Evolutionary conservation across 306 rosid genomes (phyloP), one percentile per base, ranked within the genome.

Genomic region (Ammopiptanthus mongolicus): DNA sequence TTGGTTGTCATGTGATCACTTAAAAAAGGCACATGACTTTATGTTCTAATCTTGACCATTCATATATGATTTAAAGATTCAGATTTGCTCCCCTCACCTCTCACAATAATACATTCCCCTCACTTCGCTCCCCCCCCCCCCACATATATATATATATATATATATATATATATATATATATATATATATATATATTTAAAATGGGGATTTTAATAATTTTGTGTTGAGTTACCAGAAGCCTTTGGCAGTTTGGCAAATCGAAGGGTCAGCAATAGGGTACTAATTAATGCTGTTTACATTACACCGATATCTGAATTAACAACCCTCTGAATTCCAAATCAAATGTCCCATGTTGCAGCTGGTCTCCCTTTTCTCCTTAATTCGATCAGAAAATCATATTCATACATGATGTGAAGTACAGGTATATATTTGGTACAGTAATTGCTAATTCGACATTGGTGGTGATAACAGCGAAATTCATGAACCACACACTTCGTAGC

Each of bases 171-270:
- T n/a, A n/a, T n/a, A n/a, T n/a, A n/a, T n/a, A n/a, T n/a, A n/a
- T n/a, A n/a, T n/a, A n/a, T n/a, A n/a, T n/a, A n/a, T n/a, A n/a
- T n/a, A n/a, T n/a, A n/a, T n/a, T 17, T 62, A 60, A 75, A 8
- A 14, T 51, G 8, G 21, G 21, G 48, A 25, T 47, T 63, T 28
- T 65, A 64, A 65, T 31, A 56, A 15, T 8, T 15, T 72, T 44
- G 4, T 15, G 59, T 74, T 69, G 73, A 60, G 68, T 36, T 41
- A 74, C 33, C 23, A 39, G 56, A 79, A 52, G 44, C 37, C 37
- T 63, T 79, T 83, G 78, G 78, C 74, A 52, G 2, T 23, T n/a
- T n/a, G n/a, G n/a, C n/a, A n/a, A 52, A 53, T 66, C 50, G 15
- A 50, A 57, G 56, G 62, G 52, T 69, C 76, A 58, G 69, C 52